Evolutionary conservation across 2,329 filamentous ascomycete genomes (phyloP).

Genomic region (Neurospora sp.): DNA sequence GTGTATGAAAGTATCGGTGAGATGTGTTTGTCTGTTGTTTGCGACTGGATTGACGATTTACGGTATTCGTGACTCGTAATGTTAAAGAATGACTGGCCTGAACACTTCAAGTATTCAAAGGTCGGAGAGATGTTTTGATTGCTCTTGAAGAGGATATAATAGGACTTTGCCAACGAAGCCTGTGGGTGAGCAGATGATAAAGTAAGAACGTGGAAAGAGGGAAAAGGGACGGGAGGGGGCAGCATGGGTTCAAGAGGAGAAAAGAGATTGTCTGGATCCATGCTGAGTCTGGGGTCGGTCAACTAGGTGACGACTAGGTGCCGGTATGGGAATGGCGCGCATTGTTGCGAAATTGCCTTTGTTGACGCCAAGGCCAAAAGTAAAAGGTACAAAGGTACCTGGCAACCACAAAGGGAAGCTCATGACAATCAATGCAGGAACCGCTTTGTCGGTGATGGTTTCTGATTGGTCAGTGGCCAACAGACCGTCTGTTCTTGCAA

Average conservation of each 20-base stretch:
- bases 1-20: slow-evolving; percentile 4
- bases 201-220: slow-evolving; percentile 11
- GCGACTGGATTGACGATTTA: not conserved
- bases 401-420: not conserved
- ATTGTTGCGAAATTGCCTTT: not conserved
- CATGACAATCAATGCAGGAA: not conserved
- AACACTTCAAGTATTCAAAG: slow-evolving; percentile 24
- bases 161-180: slow-evolving; percentile 51
- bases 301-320: not conserved
- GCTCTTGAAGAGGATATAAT: slow-evolving; percentile 14
- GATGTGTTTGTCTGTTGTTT: not conserved
- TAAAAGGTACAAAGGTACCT: not conserved
- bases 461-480: not conserved
- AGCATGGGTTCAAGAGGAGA: slow-evolving; percentile 11
- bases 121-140: slow-evolving; percentile 15
- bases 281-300: slow-evolving; percentile 3
- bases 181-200: slow-evolving; percentile 18
- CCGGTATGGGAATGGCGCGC: not conserved
- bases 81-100: slow-evolving; percentile 19
- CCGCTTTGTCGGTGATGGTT: not conserved
- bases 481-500: not conserved
- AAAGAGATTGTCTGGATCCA: slow-evolving; percentile 3
- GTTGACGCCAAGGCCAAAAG: not conserved
- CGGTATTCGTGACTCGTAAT: slow-evolving; percentile 2
- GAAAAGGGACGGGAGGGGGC: slow-evolving; percentile 7